Conservation (phyloP, 805 yeast genomes). For the Suhomyces sp. region DNA sequence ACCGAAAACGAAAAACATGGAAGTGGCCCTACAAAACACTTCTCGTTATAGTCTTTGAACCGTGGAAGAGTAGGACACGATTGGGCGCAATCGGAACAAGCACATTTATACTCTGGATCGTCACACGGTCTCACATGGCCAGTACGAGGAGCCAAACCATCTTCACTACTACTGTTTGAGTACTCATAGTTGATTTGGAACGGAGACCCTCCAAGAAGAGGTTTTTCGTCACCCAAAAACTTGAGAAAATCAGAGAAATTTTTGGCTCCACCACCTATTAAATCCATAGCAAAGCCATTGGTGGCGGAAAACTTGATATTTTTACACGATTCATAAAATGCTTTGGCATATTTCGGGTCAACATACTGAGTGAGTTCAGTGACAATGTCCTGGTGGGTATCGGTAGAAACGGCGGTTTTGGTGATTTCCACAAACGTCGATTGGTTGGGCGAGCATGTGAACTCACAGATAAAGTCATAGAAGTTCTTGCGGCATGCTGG, state of each 20-base stretch:
- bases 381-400: conserved; percentile 57
- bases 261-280: conserved; percentile 95
- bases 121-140: conserved; percentile 51
- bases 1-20: conserved; percentile 75
- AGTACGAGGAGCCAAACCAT: conserved; percentile 20
- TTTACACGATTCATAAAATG: conserved; percentile 79
- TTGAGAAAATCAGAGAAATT: conserved; percentile 70
- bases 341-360: conserved; percentile 55
- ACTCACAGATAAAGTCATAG: conserved; percentile 76
- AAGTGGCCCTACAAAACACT: conserved; percentile 57
- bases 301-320: conserved; percentile 90
- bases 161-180: conserved; percentile 19
- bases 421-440: conserved; percentile 70
- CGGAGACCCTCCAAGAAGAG: conserved; percentile 91
- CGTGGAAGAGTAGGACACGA: conserved; percentile 72
- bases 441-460: conserved; percentile 88
- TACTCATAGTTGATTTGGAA: conserved; percentile 82
- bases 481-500: conserved; percentile 92
- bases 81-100: conserved; percentile 84
- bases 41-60: conserved; percentile 30
- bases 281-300: conserved; percentile 94
- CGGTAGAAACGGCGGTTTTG: conserved; percentile 44
- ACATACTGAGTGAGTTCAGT: conserved; percentile 67
- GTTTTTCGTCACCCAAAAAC: conserved; percentile 93
- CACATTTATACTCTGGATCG: conserved; percentile 67